phyloP scores from a whole-genome alignment of 441 rosid species.

The Kokia cookei region DNA sequence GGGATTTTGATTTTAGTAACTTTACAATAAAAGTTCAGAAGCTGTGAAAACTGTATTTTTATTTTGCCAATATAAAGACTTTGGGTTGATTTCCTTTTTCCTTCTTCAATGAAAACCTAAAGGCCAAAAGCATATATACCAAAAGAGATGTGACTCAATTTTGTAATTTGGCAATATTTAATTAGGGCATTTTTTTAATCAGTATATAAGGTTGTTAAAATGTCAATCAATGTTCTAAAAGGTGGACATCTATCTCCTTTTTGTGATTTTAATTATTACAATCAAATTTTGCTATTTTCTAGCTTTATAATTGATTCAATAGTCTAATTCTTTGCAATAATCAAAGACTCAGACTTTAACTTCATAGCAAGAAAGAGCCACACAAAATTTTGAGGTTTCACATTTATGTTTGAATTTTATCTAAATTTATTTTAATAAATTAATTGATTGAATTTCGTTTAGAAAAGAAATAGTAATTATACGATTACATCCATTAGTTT shows the following conservation, averaged over 20 bases:
- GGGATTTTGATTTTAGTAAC: no score
- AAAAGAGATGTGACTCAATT: background rate
- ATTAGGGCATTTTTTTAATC: background rate
- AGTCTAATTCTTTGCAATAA: background rate
- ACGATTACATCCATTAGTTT: no score
- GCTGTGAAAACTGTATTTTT: background rate
- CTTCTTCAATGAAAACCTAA: background rate
- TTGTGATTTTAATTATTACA: background rate
- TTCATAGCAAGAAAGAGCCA: no score
- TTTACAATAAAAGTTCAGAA: no score
- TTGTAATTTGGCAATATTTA: background rate
- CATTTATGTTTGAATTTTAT: no score
- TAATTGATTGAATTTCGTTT: background rate
- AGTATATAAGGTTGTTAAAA: background rate
- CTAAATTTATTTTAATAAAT: background rate
- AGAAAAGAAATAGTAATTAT: slow-evolving; percentile 22
- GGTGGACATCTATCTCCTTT: background rate
- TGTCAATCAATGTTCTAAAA: slow-evolving; percentile 2
- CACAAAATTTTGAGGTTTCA: no score
- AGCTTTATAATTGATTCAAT: background rate
- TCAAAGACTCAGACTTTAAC: no score
- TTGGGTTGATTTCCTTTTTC: background rate
- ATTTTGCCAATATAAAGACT: background rate
- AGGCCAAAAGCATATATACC: background rate
- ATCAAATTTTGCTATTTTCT: background rate